Conservation (phyloP, 1,284 basidiomycete species). For the Coniferiporia weirii region DNA sequence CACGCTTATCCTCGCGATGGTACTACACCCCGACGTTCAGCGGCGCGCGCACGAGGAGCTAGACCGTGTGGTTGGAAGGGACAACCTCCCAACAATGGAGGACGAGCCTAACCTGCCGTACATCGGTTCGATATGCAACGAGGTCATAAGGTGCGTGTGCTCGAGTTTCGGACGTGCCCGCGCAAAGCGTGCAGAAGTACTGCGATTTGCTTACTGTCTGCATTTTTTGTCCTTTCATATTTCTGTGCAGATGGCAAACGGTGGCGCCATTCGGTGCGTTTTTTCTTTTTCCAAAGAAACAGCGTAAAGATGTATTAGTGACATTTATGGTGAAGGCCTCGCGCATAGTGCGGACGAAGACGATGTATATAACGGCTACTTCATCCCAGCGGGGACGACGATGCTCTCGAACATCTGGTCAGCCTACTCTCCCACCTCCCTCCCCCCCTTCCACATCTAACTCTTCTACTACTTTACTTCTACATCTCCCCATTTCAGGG, state of each 20-base stretch:
- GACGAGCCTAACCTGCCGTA: slow-evolving; percentile 23
- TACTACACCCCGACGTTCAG: too few species aligned
- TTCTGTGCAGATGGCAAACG: slow-evolving; percentile 10
- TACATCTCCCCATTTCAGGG: not conserved
- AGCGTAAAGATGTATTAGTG: too few species aligned
- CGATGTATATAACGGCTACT: slow-evolving; percentile 19
- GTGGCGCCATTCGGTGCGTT: slow-evolving; percentile 7
- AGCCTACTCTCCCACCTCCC: too few species aligned
- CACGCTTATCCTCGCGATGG: too few species aligned
- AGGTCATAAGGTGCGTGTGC: slow-evolving; percentile 6
- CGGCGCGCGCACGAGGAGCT: too few species aligned
- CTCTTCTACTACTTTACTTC: not conserved
- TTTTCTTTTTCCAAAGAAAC: not conserved
- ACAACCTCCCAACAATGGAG: slow-evolving; percentile 18
- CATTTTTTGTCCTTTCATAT: not conserved
- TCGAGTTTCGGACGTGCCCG: not conserved
- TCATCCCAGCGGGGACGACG: slow-evolving; percentile 18
- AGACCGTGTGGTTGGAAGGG: too few species aligned
- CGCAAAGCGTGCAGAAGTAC: not conserved
- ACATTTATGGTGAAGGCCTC: not conserved
- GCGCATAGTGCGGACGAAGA: slow-evolving; percentile 11
- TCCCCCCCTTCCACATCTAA: not conserved
- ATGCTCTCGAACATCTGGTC: slow-evolving; percentile 18
- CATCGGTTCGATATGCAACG: slow-evolving; percentile 18
- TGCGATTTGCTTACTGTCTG: too few species aligned